Evolutionary conservation across 108 stramenopile species (phyloP), one percentile per base, ranked within the genome.

Genomic region (Cyclostephanos tholiformis): DNA sequence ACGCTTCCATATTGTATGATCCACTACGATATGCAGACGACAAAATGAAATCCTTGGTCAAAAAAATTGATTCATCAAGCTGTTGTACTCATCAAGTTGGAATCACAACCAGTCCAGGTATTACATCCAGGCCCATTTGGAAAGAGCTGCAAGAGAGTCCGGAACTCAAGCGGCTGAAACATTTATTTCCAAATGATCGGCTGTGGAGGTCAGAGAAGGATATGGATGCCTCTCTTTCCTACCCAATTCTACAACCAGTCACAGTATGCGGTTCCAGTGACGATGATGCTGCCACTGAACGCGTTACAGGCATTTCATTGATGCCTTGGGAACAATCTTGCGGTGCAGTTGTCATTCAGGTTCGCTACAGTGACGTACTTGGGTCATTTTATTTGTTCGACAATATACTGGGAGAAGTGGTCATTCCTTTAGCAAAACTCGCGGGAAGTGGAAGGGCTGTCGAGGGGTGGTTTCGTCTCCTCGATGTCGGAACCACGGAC

Each of bases 401-500:
- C 38, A 76, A 85, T 60, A 72, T 87, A 7, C 23, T 92, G 29
- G 94, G 94, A 1, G 90, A 92, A 66, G 90, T 95, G 48, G 84
- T 80, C 10, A 55, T 92, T 59, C 91, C 94, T 29, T 43, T 95
- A n/a, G 63, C 88, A 22, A 74, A 82, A 30, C 77, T 95, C 38
- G 76, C 78, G 9, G 72, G 62, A 14, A 73, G 76, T 12, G 76
- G 87, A 22, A 69, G 48, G 53, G 84, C 82, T 57, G 77, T 91
- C 9, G 69, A 77, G 25, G 94, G 91, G 6, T 95, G 91, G 91
- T 92, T 90, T 63, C 75, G 89, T 55, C 82, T 92, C 4, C 57
- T 82, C 14, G 80, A 82, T 57, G 77, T 65, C 23, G 93, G 88
- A 50, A 86, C 86, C 19, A 82, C 82, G 14, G 77, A 82, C 17